phyloP scores from a whole-genome alignment of 1,284 basidiomycete genomes.

The Gymnopus androsaceus region DNA sequence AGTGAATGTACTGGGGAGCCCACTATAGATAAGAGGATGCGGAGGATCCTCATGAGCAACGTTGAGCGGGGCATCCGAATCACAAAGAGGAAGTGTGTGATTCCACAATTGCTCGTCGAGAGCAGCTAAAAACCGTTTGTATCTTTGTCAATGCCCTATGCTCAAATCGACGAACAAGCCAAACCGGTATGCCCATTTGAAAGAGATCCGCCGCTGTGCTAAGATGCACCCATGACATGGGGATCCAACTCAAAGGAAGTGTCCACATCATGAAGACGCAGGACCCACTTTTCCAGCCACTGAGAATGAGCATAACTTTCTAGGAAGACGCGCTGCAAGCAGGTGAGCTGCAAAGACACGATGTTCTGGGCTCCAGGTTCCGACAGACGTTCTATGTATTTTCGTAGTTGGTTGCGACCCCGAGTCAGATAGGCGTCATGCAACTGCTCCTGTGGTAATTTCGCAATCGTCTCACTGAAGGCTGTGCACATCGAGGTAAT shows the following conservation, averaged over 20 bases:
- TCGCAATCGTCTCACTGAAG: background rate
- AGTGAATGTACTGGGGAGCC: background rate
- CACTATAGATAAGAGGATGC: constrained; percentile 8
- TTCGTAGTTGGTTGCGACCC: background rate
- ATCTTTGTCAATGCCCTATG: background rate
- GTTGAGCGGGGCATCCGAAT: background rate
- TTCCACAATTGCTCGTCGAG: background rate
- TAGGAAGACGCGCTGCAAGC: background rate
- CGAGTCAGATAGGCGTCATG: background rate
- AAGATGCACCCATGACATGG: constrained; percentile 7
- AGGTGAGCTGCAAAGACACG: background rate
- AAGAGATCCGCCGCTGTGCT: background rate
- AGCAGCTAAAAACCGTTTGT: background rate
- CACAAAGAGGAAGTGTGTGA: background rate
- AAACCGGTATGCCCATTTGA: constrained; percentile 3
- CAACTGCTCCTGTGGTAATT: background rate
- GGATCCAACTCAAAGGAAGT: background rate
- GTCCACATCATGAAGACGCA: background rate
- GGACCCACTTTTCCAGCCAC: constrained; percentile 1
- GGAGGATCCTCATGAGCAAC: background rate
- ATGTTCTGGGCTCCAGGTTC: background rate
- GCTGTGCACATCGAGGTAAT: background rate
- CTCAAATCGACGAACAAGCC: background rate
- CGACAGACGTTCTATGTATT: background rate
- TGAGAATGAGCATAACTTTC: constrained; percentile 5